Conservation (phyloP, 73 alveolate species). For the Paramecium octaurelia region DNA sequence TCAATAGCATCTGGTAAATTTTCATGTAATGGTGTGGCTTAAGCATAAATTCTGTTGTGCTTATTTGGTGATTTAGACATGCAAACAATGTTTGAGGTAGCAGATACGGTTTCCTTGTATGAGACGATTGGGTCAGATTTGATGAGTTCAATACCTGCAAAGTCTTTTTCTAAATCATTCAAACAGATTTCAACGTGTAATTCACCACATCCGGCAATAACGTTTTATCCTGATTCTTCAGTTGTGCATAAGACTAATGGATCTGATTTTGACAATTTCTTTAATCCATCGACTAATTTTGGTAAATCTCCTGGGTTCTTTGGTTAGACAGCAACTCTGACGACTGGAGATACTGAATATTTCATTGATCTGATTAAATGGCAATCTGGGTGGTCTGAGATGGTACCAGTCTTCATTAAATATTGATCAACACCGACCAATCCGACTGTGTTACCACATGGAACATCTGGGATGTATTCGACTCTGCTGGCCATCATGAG, state of each 20-base stretch:
- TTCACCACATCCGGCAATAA: slow-evolving; percentile 98
- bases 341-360: slow-evolving; percentile 99
- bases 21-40: slow-evolving; percentile 91
- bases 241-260: slow-evolving; percentile 95
- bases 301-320: slow-evolving; percentile 97
- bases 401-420: slow-evolving; percentile 96
- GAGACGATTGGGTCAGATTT: slow-evolving; percentile 98
- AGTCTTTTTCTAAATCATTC: slow-evolving; percentile 95
- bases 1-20: slow-evolving; percentile 88
- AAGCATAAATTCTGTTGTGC: slow-evolving; percentile 95
- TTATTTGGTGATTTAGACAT: slow-evolving; percentile 98
- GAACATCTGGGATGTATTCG: slow-evolving; percentile 95
- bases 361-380: slow-evolving; percentile 96
- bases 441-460: slow-evolving; percentile 98
- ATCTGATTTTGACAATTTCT: slow-evolving; percentile 96
- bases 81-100: slow-evolving; percentile 81
- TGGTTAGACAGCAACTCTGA: slow-evolving; percentile 98
- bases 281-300: slow-evolving; percentile 97
- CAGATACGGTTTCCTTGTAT: slow-evolving; percentile 96
- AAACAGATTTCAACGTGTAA: slow-evolving; percentile 97
- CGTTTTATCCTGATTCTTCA: slow-evolving; percentile 93
- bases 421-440: slow-evolving; percentile 95
- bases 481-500: slow-evolving; percentile 92
- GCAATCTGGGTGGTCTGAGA: slow-evolving; percentile 93
- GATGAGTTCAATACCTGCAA: slow-evolving; percentile 92